phyloP scores from a whole-genome alignment of 2,329 filamentous ascomycete species.

The Hypoxylon sp. region DNA sequence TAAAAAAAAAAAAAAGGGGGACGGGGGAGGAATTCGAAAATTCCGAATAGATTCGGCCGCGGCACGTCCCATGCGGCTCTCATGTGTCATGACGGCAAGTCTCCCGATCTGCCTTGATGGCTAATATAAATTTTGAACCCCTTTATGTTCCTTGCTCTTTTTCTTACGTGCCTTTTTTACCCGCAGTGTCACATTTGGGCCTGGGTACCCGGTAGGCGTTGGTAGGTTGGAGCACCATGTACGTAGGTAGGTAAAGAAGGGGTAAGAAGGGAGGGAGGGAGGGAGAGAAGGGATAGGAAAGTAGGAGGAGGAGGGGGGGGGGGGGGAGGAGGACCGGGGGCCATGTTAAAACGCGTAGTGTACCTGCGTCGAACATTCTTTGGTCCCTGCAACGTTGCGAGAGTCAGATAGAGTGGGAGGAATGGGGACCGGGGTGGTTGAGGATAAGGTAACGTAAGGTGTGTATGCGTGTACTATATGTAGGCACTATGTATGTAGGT shows the following conservation, averaged over 20 bases:
- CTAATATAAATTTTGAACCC: constrained; percentile 36
- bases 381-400: constrained; percentile 19
- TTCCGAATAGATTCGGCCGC: constrained; percentile 17
- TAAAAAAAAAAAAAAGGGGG: neutral
- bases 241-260: neutral
- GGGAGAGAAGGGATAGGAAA: neutral
- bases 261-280: neutral
- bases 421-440: neutral
- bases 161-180: neutral
- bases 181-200: constrained; percentile 20
- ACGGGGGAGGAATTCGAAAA: neutral
- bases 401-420: neutral
- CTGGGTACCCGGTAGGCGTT: neutral
- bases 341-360: constrained; percentile 14
- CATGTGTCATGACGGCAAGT: constrained; percentile 27
- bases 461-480: neutral
- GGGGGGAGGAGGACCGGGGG: neutral
- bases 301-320: neutral
- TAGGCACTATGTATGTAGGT: neutral
- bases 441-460: constrained; percentile 9
- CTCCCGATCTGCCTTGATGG: constrained; percentile 40
- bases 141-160: neutral
- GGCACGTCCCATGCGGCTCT: constrained; percentile 20
- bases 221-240: neutral
- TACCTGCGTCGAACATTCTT: constrained; percentile 14